These are phyloP conservation scores for Escovopsis sp. DNA, from an alignment of 2,329 filamentous ascomycete genomes.

Conservation along the genomic window DNA sequence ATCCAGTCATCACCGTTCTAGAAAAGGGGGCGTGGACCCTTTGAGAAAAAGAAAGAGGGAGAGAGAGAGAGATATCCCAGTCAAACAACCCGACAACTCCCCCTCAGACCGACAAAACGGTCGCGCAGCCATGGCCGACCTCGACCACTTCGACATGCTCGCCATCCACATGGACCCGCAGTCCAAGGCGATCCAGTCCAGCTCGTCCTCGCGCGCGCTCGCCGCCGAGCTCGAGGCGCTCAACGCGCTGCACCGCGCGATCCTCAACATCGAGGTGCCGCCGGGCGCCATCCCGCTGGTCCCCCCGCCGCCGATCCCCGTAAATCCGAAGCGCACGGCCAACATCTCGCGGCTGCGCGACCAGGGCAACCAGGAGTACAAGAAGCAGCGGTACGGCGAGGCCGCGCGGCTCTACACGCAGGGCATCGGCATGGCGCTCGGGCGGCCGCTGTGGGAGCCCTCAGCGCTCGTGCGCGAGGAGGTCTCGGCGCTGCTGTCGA, in stretches of 20 bases:
- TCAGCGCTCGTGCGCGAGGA: constrained; percentile 73
- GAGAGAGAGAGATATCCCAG: too few species aligned
- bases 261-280: constrained; percentile 42
- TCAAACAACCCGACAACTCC: neutral
- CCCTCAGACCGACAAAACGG: neutral
- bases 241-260: constrained; percentile 62
- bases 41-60: too few species aligned
- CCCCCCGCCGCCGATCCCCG: constrained; percentile 75
- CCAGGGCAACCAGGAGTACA: constrained; percentile 67
- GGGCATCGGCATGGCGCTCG: constrained; percentile 80
- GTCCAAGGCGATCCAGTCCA: constrained; percentile 55
- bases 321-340: constrained; percentile 83
- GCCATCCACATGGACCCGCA: constrained; percentile 69
- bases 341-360: constrained; percentile 87
- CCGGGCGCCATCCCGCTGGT: constrained; percentile 42
- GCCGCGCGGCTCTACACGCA: constrained; percentile 70
- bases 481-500: constrained; percentile 62
- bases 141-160: constrained; percentile 66
- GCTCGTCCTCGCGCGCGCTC: constrained; percentile 34
- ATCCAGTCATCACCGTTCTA: neutral
- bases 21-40: too few species aligned
- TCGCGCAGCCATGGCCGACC: constrained; percentile 34
- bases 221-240: constrained; percentile 54
- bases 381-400: constrained; percentile 59
- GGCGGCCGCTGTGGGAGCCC: constrained; percentile 78